Conservation (phyloP, 1,284 basidiomycete species). For the Rhizopogon parksii region DNA sequence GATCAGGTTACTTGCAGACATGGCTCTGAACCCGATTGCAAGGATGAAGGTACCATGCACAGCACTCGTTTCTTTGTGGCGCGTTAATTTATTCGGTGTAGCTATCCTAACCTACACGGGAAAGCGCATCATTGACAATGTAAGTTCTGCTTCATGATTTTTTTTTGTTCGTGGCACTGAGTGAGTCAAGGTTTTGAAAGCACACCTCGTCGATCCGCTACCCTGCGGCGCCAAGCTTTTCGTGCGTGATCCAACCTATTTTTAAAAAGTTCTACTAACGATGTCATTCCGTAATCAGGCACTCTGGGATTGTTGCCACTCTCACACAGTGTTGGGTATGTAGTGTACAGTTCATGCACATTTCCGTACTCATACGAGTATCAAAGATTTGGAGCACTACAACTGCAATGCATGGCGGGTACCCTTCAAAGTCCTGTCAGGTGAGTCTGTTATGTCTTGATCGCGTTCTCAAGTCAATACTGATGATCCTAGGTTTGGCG, state of each 20-base stretch:
- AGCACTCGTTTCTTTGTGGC: not conserved
- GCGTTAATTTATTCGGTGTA: constrained; percentile 5
- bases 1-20: constrained; percentile 24
- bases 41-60: constrained; percentile 32
- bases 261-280: not conserved
- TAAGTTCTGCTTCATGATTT: constrained; percentile 11
- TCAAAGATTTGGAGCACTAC: constrained; percentile 21
- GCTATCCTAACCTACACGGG: constrained; percentile 18
- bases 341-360: not conserved
- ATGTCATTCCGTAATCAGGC: constrained; percentile 13
- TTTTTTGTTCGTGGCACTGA: not conserved
- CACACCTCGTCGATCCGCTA: constrained; percentile 33
- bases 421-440: not conserved
- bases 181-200: constrained; percentile 29
- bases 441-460: not conserved
- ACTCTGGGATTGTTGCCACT: constrained; percentile 26
- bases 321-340: constrained; percentile 23
- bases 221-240: constrained; percentile 36
- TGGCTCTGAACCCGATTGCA: constrained; percentile 28
- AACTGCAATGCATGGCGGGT: constrained; percentile 14
- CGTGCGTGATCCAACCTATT: constrained; percentile 16
- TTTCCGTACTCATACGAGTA: not conserved
- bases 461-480: not conserved
- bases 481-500: not conserved
- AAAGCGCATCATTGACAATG: constrained; percentile 32